phyloP scores from a whole-genome alignment of 495 filamentous ascomycete genomes.

The Aspergillus bridgeri region DNA sequence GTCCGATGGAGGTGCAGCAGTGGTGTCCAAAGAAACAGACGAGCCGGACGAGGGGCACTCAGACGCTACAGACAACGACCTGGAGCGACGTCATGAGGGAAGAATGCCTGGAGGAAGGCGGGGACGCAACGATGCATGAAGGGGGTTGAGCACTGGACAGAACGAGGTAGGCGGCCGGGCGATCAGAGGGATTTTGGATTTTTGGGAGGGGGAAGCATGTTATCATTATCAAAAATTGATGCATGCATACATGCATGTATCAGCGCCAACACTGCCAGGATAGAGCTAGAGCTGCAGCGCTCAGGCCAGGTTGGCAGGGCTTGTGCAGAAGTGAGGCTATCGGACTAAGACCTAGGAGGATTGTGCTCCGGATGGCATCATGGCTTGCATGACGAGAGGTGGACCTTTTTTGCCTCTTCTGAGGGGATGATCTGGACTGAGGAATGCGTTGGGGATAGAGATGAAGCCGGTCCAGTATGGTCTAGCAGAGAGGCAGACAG shows the following conservation, averaged over 20 bases:
- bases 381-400: slow-evolving; percentile 6
- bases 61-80: background rate
- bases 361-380: background rate
- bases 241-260: background rate
- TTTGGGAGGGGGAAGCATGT: no score
- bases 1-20: slow-evolving; percentile 4
- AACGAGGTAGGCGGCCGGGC: background rate
- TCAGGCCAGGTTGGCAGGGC: background rate
- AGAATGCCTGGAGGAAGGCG: background rate
- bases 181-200: slow-evolving; percentile 8
- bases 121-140: background rate
- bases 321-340: slow-evolving; percentile 3
- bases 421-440: background rate
- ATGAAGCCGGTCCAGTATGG: no score
- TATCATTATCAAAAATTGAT: background rate
- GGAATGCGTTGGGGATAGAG: no score
- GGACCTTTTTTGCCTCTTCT: slow-evolving; percentile 14
- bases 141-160: background rate
- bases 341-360: background rate
- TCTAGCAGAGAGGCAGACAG: background rate
- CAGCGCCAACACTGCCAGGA: background rate
- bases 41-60: background rate
- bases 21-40: slow-evolving; percentile 6
- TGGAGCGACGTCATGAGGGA: background rate
- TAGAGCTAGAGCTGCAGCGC: background rate